Percentiles rank a stretch among this genome's conserved stretches.
Evolutionary conservation across 1,284 basidiomycete genomes (phyloP).

Genomic region (Ustilago vetiveriae): DNA sequence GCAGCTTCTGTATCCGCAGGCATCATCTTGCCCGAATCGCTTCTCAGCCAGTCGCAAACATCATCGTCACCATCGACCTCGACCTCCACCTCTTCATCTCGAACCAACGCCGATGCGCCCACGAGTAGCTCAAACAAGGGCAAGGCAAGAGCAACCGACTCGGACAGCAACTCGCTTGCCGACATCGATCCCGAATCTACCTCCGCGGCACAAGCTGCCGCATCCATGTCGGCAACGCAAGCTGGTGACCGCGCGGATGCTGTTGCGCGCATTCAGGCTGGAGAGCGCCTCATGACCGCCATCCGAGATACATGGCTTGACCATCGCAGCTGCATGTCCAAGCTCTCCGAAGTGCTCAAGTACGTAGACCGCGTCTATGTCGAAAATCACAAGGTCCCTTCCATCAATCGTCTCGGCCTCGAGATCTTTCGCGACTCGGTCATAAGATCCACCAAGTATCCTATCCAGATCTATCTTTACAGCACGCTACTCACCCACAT

Average conservation of each 20-base stretch:
- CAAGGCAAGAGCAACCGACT: constrained; percentile 48
- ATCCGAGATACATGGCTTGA: constrained; percentile 91
- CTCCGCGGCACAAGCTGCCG: constrained; percentile 1
- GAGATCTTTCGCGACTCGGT: constrained; percentile 86
- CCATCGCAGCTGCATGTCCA: constrained; percentile 87
- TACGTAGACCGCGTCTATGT: constrained; percentile 77
- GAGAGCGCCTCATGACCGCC: constrained; percentile 84
- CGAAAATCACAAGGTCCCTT: constrained; percentile 65
- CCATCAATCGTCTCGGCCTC: constrained; percentile 84
- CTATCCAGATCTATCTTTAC: constrained; percentile 85
- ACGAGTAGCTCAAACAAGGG: constrained; percentile 28
- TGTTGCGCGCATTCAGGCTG: constrained; percentile 71
- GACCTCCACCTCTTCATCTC: constrained; percentile 21
- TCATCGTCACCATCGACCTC: too few species aligned
- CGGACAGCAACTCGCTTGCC: constrained; percentile 11
- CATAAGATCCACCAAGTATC: constrained; percentile 71
- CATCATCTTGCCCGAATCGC: constrained; percentile 70
- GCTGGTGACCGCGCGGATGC: constrained; percentile 55
- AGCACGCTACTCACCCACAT: constrained; percentile 85
- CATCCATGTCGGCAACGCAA: constrained; percentile 45
- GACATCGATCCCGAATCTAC: constrained; percentile 3
- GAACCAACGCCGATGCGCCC: constrained; percentile 14
- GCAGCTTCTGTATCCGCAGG: constrained; percentile 40
- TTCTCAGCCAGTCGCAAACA: constrained; percentile 21
- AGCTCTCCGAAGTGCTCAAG: constrained; percentile 87